phyloP scores from a whole-genome alignment of 345 rosid species.

The Camelina hispida region DNA sequence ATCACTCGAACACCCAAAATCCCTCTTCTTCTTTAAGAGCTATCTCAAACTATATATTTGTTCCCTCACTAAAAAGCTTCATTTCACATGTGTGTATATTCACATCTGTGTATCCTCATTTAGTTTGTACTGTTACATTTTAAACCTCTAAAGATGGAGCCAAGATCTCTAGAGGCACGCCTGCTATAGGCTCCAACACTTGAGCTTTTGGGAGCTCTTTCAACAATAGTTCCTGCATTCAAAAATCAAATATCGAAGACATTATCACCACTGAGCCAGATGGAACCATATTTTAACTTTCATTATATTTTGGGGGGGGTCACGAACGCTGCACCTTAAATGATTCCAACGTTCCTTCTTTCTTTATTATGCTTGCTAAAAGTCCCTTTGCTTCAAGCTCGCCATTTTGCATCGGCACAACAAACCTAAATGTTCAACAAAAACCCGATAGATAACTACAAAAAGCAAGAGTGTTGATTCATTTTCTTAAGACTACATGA shows the following conservation, averaged over 20 bases:
- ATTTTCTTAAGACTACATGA: conserved; percentile 1
- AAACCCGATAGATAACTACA: background rate
- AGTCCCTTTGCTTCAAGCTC: conserved; percentile 85
- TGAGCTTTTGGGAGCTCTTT: conserved; percentile 70
- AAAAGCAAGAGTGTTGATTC: conserved; percentile 17
- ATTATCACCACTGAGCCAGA: background rate
- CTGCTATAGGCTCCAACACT: conserved; percentile 73
- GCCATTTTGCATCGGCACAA: conserved; percentile 90
- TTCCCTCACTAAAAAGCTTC: too few relatives aligned
- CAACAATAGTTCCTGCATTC: conserved; percentile 64
- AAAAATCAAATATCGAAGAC: conserved; percentile 4
- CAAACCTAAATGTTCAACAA: conserved; percentile 53
- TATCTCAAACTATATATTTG: too few relatives aligned
- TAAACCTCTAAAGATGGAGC: conserved; percentile 40
- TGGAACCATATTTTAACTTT: background rate
- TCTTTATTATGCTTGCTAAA: conserved; percentile 58
- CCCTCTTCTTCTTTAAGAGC: too few relatives aligned
- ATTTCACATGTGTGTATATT: too few relatives aligned
- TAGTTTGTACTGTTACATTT: background rate
- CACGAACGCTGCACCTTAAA: conserved; percentile 63
- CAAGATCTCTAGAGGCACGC: conserved; percentile 64
- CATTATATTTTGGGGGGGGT: background rate
- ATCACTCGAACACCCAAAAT: too few relatives aligned
- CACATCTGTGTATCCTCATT: conserved; percentile 18
- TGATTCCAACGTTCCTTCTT: conserved; percentile 81